Base-by-base conservation (phyloP, 164 flowering plant genomes). In the Kingdonia uniflora region DNA sequence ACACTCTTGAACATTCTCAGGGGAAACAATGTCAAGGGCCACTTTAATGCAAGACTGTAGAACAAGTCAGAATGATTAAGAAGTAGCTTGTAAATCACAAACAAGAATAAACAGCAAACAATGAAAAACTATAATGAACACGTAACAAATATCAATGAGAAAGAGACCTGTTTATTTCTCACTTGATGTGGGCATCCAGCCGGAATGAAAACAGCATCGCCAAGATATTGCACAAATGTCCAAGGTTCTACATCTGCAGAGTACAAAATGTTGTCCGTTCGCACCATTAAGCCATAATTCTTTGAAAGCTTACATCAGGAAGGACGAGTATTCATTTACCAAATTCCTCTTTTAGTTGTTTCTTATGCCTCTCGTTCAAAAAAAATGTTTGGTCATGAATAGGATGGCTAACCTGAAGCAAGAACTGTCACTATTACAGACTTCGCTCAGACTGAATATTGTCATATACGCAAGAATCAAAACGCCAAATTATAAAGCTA, bases 111-210 rank as follows among this genome's bases (percentile, higher is more conserved):
- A 22, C n/a, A 11, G 22, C 19, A 47, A 47, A 21, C 7, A 17
- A 22, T 17, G 5, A 47, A 47, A 22, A 10, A 22, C 51, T n/a
- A n/a, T n/a, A n/a, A 10, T 47, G 15, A 7, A 44, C 7, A 44
- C 2, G 20, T 10, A 20, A 14, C 48, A 47, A 23, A 16, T n/a
- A 1, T 17, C 23, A 17, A n/a, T 12, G 7, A 39, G 56, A 52
- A 21, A 11, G 44, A 21, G 49, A 81, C 95, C 90, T 74, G 65
- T 65, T 76, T 71, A 65, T 86, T 86, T 66, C 91, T 74, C 48
- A 86, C 88, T 81, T 86, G 95, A 76, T 85, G 90, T 10, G 95
- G 89, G 53, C 95, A 85, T 23, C 94, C 88, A 11, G 94, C 94
- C 39, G 88, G 94, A 62, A 85, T 80, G 55, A 85, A 77, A 39